Percentiles rank a stretch among this genome's conserved stretches.
Conservation (phyloP, 2,329 filamentous ascomycete species). For the Pseudophaeomoniella oleicola region DNA sequence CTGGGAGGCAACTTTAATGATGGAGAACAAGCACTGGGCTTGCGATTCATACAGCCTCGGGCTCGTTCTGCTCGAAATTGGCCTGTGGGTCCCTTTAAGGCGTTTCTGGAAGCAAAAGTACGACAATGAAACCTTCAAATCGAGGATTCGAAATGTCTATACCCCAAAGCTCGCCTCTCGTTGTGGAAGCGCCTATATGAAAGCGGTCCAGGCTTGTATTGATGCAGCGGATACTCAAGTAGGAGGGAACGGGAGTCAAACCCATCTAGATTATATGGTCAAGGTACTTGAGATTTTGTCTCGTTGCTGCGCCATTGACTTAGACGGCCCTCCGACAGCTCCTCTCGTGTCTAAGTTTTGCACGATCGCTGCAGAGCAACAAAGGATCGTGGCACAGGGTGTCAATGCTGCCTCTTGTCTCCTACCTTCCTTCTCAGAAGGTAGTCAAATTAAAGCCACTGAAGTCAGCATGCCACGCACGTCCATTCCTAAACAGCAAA, state of each 20-base stretch:
- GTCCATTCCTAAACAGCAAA: background rate
- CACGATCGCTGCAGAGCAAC: slow-evolving; percentile 10
- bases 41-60: slow-evolving; percentile 49
- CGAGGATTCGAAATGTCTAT: slow-evolving; percentile 48
- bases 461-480: background rate
- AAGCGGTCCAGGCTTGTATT: slow-evolving; percentile 47
- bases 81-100: slow-evolving; percentile 47
- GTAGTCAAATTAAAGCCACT: background rate
- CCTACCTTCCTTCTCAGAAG: too few relatives aligned
- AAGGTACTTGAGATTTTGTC: slow-evolving; percentile 11
- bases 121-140: slow-evolving; percentile 45
- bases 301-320: slow-evolving; percentile 12
- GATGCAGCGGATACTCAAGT: slow-evolving; percentile 33
- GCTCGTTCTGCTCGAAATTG: slow-evolving; percentile 47
- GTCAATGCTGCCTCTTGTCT: background rate
- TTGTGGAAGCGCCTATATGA: slow-evolving; percentile 49
- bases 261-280: slow-evolving; percentile 8
- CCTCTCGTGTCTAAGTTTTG: slow-evolving; percentile 13
- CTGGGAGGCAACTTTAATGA: slow-evolving; percentile 25
- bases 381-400: slow-evolving; percentile 3
- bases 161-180: slow-evolving; percentile 46
- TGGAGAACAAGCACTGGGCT: slow-evolving; percentile 24
- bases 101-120: slow-evolving; percentile 53
- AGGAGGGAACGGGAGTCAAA: background rate
- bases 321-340: slow-evolving; percentile 10